Conservation (phyloP, 2,329 filamentous ascomycete genomes). For the Tolypocladium paradoxum region DNA sequence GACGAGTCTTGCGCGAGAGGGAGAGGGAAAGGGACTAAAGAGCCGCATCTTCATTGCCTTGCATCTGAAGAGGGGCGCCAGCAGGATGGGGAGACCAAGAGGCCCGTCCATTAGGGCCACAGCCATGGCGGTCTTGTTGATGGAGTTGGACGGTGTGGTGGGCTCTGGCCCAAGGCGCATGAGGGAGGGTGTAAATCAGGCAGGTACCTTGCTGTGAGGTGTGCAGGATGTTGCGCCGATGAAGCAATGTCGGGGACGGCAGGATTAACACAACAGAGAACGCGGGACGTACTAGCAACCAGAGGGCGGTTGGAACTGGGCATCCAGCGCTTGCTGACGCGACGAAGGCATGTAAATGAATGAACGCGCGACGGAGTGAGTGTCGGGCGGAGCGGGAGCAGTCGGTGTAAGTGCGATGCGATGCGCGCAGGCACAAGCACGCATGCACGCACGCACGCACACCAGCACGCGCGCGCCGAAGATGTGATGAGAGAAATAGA, state of each 20-base stretch:
- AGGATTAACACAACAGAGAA: neutral
- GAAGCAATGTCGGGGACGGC: neutral
- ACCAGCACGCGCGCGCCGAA: neutral
- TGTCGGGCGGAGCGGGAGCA: conserved; percentile 9
- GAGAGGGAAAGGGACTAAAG: neutral
- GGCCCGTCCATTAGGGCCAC: neutral
- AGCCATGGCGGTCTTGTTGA: conserved; percentile 2
- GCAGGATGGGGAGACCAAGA: neutral
- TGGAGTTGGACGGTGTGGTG: conserved; percentile 4
- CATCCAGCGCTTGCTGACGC: conserved; percentile 1
- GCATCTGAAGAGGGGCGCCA: neutral
- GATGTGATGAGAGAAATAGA: conserved; percentile 1
- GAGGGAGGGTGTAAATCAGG: conserved; percentile 12
- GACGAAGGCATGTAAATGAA: neutral
- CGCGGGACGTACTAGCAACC: no score
- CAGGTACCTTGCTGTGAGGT: conserved; percentile 6
- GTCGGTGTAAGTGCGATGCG: conserved; percentile 14
- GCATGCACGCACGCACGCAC: neutral
- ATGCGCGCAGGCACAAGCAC: no score
- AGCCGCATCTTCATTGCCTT: neutral
- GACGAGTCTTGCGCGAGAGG: neutral
- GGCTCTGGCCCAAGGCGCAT: conserved; percentile 5
- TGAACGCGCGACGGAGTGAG: neutral
- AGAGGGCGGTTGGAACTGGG: neutral
- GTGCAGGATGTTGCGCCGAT: neutral